A percentile compares a stretch with the other conserved stretches of the same genome.
These are phyloP conservation scores for Sugiyamaella neomexicana DNA, from an alignment of 1,139 yeast genomes.

Conservation along the genomic window DNA sequence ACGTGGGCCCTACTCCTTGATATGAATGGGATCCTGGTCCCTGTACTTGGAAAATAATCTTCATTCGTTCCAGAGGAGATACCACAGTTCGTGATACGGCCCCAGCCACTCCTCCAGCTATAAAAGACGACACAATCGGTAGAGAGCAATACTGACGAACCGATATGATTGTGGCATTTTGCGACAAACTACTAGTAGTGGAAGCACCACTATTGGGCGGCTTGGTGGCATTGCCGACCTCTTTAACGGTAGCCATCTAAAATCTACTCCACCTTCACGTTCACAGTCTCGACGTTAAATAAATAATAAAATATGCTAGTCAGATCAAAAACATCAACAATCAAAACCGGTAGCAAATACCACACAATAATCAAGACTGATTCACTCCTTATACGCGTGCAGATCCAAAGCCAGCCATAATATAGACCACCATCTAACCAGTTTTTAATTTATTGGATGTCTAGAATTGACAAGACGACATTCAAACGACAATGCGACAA, in stretches of 20 bases:
- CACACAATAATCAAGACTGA: neutral
- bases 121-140: slow-evolving; percentile 55
- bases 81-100: slow-evolving; percentile 91
- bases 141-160: slow-evolving; percentile 33
- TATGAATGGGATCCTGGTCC: slow-evolving; percentile 68
- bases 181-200: neutral
- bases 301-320: neutral
- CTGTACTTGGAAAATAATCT: slow-evolving; percentile 86
- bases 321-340: neutral
- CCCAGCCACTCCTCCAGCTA: slow-evolving; percentile 84
- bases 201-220: neutral
- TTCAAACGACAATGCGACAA: too few relatives aligned
- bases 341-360: neutral
- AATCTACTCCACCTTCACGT: too few relatives aligned
- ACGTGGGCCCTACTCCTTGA: slow-evolving; percentile 73
- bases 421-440: too few relatives aligned
- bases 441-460: neutral
- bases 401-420: neutral
- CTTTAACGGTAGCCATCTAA: slow-evolving; percentile 16
- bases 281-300: neutral
- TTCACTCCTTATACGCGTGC: neutral
- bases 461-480: too few relatives aligned
- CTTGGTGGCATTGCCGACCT: slow-evolving; percentile 12
- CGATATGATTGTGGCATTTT: slow-evolving; percentile 8
- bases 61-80: slow-evolving; percentile 93